A percentile compares a stretch with the other conserved stretches of the same genome.
Evolutionary conservation across 148 eudicot species (phyloP).

Genomic region (Polygonum maritimum): DNA sequence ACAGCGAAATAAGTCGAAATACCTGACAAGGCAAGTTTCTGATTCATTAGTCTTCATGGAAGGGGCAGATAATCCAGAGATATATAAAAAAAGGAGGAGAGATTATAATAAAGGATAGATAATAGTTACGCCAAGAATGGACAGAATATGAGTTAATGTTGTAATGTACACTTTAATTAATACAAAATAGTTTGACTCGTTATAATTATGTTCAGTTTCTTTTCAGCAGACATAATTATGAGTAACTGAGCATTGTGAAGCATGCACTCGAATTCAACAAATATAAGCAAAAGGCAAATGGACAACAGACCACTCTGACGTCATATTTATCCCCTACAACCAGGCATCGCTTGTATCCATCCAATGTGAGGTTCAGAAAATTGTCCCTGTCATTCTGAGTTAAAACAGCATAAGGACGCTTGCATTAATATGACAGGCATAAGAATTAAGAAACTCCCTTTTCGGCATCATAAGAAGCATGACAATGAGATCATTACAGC

Average conservation of each 20-base stretch:
- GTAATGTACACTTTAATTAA: not conserved
- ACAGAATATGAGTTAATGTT: not conserved
- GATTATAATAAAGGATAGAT: constrained; percentile 11
- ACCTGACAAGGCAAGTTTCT: constrained; percentile 44
- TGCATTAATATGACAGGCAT: not conserved
- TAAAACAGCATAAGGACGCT: not conserved
- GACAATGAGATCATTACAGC: not conserved
- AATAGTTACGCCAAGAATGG: not conserved
- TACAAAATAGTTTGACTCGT: too few species aligned
- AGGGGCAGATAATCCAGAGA: not conserved
- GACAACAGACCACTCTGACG: constrained; percentile 71
- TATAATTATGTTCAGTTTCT: not conserved
- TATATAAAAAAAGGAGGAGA: not conserved
- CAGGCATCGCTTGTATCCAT: constrained; percentile 78
- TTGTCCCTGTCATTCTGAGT: constrained; percentile 91
- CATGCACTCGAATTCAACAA: not conserved
- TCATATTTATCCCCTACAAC: constrained; percentile 92
- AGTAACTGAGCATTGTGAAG: not conserved
- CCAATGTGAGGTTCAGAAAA: constrained; percentile 69
- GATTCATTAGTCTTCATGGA: constrained; percentile 3
- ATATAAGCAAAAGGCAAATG: constrained; percentile 1
- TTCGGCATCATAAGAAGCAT: not conserved
- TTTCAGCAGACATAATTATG: not conserved
- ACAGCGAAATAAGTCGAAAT: constrained; percentile 92
- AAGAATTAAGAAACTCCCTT: not conserved